Evolutionary conservation across 140 eudicot genomes (phyloP).

Genomic region (Senecio squalidus): DNA sequence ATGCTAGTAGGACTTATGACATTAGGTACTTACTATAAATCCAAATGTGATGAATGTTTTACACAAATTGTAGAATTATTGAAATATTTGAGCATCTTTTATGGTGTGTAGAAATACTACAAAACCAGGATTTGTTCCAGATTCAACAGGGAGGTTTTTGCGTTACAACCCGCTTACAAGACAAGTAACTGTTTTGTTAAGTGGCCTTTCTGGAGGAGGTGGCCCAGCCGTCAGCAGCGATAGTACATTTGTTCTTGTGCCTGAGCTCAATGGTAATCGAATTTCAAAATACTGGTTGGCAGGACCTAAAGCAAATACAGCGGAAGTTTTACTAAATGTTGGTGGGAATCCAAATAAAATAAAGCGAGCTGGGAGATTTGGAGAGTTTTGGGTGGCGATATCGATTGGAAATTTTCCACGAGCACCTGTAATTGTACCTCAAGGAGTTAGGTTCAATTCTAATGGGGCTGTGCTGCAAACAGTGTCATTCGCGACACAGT

Average conservation of each 20-base stretch:
- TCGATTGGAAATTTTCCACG: background rate
- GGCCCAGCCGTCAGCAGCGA: slow-evolving; percentile 29
- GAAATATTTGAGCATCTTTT: background rate
- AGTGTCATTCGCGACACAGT: slow-evolving; percentile 10
- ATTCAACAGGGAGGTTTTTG: slow-evolving; percentile 28
- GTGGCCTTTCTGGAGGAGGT: slow-evolving; percentile 25
- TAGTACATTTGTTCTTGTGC: slow-evolving; percentile 24
- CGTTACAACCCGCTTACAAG: slow-evolving; percentile 22
- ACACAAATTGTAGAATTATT: background rate
- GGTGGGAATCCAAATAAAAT: slow-evolving; percentile 22
- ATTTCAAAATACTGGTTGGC: slow-evolving; percentile 29
- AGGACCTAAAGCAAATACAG: slow-evolving; percentile 17
- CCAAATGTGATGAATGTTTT: background rate
- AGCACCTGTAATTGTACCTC: slow-evolving; percentile 1
- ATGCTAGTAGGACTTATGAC: slow-evolving; percentile 14
- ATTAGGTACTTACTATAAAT: slow-evolving; percentile 11
- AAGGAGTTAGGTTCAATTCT: slow-evolving; percentile 25
- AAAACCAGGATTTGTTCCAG: slow-evolving; percentile 7
- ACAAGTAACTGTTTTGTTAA: slow-evolving; percentile 19
- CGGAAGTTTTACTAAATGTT: slow-evolving; percentile 14
- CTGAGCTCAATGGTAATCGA: slow-evolving; percentile 16
- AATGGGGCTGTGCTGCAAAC: slow-evolving; percentile 22
- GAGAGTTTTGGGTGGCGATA: slow-evolving; percentile 41
- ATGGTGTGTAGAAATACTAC: slow-evolving; percentile 11
- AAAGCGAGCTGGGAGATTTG: slow-evolving; percentile 10